These are phyloP conservation scores for Licmophora abbreviata DNA, from an alignment of 108 stramenopile species.

Conservation along the genomic window DNA sequence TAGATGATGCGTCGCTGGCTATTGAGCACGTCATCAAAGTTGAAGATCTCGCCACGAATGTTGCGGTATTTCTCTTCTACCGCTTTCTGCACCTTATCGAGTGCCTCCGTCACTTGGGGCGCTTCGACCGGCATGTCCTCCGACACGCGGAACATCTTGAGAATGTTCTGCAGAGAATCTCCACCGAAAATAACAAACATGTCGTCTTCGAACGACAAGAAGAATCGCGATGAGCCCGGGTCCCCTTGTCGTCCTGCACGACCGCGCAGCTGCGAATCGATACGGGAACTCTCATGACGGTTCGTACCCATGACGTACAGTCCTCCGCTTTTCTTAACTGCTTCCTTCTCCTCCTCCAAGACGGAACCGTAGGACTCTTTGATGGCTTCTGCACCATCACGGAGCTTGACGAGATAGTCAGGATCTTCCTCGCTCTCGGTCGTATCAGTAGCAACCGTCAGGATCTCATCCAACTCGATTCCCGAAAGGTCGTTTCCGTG, in stretches of 20 bases:
- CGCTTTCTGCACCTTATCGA: conserved; percentile 76
- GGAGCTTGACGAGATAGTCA: conserved; percentile 60
- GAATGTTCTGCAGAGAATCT: conserved; percentile 64
- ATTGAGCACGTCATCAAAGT: conserved; percentile 81
- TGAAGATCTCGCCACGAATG: conserved; percentile 73
- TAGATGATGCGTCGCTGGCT: conserved; percentile 72
- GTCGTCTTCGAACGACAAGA: conserved; percentile 92
- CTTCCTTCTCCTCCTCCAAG: conserved; percentile 69
- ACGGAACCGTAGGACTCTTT: conserved; percentile 62
- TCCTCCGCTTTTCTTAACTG: conserved; percentile 77
- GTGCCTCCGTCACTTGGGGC: conserved; percentile 70
- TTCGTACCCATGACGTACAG: conserved; percentile 96
- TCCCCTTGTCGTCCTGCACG: conserved; percentile 94
- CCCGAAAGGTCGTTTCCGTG: conserved; percentile 48
- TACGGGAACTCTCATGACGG: conserved; percentile 88
- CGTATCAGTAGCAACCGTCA: conserved; percentile 87
- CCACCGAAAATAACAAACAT: conserved; percentile 94
- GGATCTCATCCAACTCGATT: conserved; percentile 77
- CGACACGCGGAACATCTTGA: conserved; percentile 81
- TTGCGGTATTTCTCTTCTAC: conserved; percentile 86
- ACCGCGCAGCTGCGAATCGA: conserved; percentile 91
- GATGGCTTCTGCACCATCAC: conserved; percentile 69
- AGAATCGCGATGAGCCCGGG: conserved; percentile 90
- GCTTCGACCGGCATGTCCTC: conserved; percentile 91
- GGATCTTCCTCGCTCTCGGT: conserved; percentile 83